These are phyloP conservation scores for Tillandsia fasciculata DNA, from an alignment of 176 grass and related monocot species.

Conservation along the genomic window DNA sequence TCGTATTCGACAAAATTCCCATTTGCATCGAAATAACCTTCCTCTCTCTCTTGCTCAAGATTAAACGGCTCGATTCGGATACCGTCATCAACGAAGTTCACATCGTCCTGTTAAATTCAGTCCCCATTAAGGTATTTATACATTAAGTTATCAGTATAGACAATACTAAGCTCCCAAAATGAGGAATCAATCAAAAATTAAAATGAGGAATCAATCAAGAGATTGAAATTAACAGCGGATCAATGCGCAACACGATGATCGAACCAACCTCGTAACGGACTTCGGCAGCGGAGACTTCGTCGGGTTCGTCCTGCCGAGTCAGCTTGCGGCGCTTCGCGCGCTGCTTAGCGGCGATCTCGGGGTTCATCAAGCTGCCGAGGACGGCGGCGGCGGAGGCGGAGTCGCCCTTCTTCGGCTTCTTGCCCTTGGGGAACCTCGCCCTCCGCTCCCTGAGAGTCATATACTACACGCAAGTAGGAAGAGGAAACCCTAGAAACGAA, in stretches of 20 bases:
- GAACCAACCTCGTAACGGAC: slow-evolving; percentile 71
- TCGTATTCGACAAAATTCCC: slow-evolving; percentile 89
- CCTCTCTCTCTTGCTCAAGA: slow-evolving; percentile 87
- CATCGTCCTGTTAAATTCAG: slow-evolving; percentile 51
- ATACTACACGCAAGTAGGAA: not conserved
- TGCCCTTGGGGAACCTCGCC: slow-evolving; percentile 84
- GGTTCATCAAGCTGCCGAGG: slow-evolving; percentile 46
- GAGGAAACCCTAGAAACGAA: slow-evolving; percentile 7
- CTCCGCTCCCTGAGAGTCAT: slow-evolving; percentile 44
- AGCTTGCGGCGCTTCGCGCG: slow-evolving; percentile 55
- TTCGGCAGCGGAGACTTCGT: slow-evolving; percentile 46
- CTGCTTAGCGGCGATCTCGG: slow-evolving; percentile 48
- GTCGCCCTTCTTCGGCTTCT: slow-evolving; percentile 54
- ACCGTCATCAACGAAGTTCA: slow-evolving; percentile 71
- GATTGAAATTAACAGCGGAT: not conserved
- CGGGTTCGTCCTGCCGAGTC: slow-evolving; percentile 35
- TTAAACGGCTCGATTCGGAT: slow-evolving; percentile 94
- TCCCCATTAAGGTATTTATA: not conserved
- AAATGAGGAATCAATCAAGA: too few species aligned
- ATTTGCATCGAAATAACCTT: slow-evolving; percentile 86
- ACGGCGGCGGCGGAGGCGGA: slow-evolving; percentile 12
- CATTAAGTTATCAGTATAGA: too few species aligned
- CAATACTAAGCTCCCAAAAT: not conserved
- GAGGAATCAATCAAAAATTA: not conserved
- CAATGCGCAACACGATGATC: not conserved